Evolutionary conservation across 1,284 basidiomycete genomes (phyloP), one percentile per base, ranked within the genome.

Genomic region (Ustilago trichophora): DNA sequence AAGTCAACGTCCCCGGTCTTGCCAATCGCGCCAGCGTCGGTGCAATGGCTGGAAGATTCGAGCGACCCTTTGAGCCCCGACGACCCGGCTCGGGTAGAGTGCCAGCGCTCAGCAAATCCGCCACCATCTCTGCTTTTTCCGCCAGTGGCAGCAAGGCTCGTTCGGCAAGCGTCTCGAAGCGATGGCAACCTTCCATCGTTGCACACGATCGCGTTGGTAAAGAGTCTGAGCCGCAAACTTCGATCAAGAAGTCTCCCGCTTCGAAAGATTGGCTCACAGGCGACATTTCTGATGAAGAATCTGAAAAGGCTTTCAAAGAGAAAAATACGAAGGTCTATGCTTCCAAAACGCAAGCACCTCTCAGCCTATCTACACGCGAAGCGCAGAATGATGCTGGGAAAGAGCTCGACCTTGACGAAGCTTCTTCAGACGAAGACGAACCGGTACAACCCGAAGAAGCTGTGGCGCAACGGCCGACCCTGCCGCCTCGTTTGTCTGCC

Each of bases 11-110:
- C 10, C 55, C 67, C 15, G 72, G 65, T 4, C 52, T 72, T 2
- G 47, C 69, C 9, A 67, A 71, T 19, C 46, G 73, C 12, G 60
- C 57, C 0, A 67, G 63, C 31, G 60, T 75, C 16, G 65, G 66
- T 13, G 67, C 67, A 2, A 60, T 75, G 56, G 71, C 73, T 2
- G 63, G 70, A 9, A 54, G 60, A 15, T 73, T 73, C 45, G 56
- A 68, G 29, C 44, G 55, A 29, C 59, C 59, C 2, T 54, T 59
- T 15, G 51, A 63, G 35, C 58, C 51, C 10, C 65, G 58, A 21
- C 35, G 29, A 16, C 45, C 34, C 8, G 36, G 34, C 19, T 34
- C 50, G 6, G 33, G 34, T 19, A 27, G 47, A 7, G 49, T 33
- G 11, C 19, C 41, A 7, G 16, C 50, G 24, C 24, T 64, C 15